A percentile compares a stretch with the other conserved stretches of the same genome.
Conservation (phyloP, 31 red algal genomes). For the Asparagopsis taxiformis region DNA sequence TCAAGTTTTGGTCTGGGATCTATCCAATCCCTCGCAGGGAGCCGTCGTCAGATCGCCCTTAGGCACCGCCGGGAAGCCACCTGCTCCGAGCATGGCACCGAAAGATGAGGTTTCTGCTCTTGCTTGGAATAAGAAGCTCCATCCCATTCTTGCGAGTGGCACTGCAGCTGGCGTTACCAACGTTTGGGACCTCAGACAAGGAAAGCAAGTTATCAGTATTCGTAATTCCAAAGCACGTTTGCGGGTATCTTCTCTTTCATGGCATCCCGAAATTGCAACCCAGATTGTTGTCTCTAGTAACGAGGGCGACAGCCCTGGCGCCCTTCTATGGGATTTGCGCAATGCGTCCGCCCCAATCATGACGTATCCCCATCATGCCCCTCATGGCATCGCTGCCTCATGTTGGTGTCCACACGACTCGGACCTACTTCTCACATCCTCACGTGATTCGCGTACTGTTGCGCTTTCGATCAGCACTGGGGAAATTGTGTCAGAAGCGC, state of each 20-base stretch:
- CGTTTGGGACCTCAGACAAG: constrained; percentile 92
- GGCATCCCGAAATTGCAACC: constrained; percentile 90
- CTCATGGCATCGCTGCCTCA: constrained; percentile 63
- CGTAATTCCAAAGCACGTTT: constrained; percentile 76
- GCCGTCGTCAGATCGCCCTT: constrained; percentile 61
- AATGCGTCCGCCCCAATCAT: constrained; percentile 75
- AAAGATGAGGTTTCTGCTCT: constrained; percentile 83
- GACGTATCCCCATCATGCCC: constrained; percentile 60
- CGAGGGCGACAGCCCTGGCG: constrained; percentile 65
- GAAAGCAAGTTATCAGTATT: constrained; percentile 80
- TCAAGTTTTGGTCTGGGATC: constrained; percentile 87
- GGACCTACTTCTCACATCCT: constrained; percentile 76
- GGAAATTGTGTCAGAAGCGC: constrained; percentile 72
- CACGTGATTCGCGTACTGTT: constrained; percentile 69
- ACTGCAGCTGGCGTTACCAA: constrained; percentile 64
- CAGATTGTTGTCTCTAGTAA: constrained; percentile 84
- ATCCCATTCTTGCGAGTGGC: constrained; percentile 82
- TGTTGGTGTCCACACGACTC: constrained; percentile 94
- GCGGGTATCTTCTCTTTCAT: constrained; percentile 71
- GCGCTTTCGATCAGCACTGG: constrained; percentile 63
- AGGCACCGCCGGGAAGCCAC: constrained; percentile 1
- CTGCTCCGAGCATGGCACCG: constrained; percentile 21
- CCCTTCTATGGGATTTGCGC: constrained; percentile 89
- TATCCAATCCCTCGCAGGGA: constrained; percentile 52
- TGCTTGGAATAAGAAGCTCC: constrained; percentile 84